Evolutionary conservation across 1,284 basidiomycete species (phyloP).

Genomic region (Wolfiporia cocos): DNA sequence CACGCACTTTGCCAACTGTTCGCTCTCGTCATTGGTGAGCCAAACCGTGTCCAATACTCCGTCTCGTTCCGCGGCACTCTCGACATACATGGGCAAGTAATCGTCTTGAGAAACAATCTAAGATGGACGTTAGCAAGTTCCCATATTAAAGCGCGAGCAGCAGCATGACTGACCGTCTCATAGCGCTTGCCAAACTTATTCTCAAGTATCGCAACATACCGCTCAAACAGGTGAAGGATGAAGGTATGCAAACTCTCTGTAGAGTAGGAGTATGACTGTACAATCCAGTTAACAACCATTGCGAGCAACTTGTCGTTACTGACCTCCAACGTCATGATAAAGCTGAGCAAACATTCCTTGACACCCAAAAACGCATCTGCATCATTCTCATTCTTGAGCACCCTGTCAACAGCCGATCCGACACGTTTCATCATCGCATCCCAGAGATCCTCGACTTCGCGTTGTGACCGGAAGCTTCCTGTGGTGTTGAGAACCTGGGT

Average conservation of each 20-base stretch:
- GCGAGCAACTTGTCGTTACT: neutral
- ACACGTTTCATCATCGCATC: constrained; percentile 82
- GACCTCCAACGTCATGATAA: constrained; percentile 93
- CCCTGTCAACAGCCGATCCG: constrained; percentile 68
- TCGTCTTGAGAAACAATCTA: constrained; percentile 90
- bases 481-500: constrained; percentile 89
- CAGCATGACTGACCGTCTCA: constrained; percentile 52
- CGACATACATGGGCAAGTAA: constrained; percentile 85
- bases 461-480: constrained; percentile 78
- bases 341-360: constrained; percentile 82
- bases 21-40: constrained; percentile 67
- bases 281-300: constrained; percentile 4
- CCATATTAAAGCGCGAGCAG: neutral
- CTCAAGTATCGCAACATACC: constrained; percentile 82
- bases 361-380: constrained; percentile 80
- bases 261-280: constrained; percentile 81
- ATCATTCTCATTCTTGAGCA: constrained; percentile 74
- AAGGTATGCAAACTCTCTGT: constrained; percentile 81
- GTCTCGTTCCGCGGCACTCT: constrained; percentile 66
- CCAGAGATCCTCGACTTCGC: constrained; percentile 96
- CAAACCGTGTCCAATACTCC: constrained; percentile 83
- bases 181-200: constrained; percentile 81
- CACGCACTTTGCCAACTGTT: constrained; percentile 56
- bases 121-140: neutral
- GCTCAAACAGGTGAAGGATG: constrained; percentile 85